Evolutionary conservation across 1,284 basidiomycete species (phyloP), one percentile per base, ranked within the genome.

Genomic region (Leccinum idahoense): DNA sequence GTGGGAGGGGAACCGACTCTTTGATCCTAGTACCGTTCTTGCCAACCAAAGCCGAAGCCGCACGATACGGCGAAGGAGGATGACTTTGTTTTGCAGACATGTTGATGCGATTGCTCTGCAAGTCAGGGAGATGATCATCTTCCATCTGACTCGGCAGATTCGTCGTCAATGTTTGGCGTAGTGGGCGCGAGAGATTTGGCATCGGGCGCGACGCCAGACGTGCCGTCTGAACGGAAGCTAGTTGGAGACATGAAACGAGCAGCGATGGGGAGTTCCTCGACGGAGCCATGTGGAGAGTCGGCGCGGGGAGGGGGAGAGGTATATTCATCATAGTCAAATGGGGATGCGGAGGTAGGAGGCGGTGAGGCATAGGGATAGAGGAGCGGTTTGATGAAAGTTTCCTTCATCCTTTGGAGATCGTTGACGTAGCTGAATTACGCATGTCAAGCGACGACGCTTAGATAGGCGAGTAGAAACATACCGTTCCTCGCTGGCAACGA

Each of bases 401-500:
- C 93, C 77, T 93, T 95, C 81, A 97, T 89, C 76, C 91, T 93
- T 70, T 89, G 78, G 7, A 98, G 83, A 71, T 98, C 95, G 67
- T 83, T 83, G 32, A 98, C 94, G 74, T 98, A 98, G 84, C 95
- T 96, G 73, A 23, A 60, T 57, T 37, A 18, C 3, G 35, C 8
- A 56, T 56, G 66, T 66, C 64, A 73, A 66, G 60, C 7, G 58
- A 63, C 39, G 57, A 62, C 2, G 58, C 12, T 46, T 65, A 63
- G 62, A 70, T 67, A 65, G 62, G 64, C 65, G 64, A 39, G 8
- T 2, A 37, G 35, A 58, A 35, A 83, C 83, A 71, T 71, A 94
- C 92, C 95, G 85, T 75, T 98, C 96, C 77, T 98, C 96, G 70
- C 93, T 95, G 49, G 93, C 92, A 57, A 99, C 96, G 69, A 99